A percentile compares a stretch with the other conserved stretches of the same genome.
Conservation (phyloP, 2,329 filamentous ascomycete species). For the Paraphaeosphaeria minitans region DNA sequence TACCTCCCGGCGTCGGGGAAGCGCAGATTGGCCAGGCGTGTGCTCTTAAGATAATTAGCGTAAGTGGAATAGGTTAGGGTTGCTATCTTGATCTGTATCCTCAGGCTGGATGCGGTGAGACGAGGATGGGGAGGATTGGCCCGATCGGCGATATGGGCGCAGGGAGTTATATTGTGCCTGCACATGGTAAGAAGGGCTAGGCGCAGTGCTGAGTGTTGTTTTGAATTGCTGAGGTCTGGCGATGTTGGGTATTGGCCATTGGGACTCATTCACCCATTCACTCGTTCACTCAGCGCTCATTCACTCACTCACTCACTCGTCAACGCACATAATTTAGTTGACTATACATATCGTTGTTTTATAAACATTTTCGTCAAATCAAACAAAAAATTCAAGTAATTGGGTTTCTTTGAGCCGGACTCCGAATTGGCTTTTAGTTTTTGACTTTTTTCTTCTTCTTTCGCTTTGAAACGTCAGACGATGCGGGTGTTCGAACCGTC, state of each 20-base stretch:
- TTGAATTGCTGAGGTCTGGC: neutral
- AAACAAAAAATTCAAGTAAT: neutral
- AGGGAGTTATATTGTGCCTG: neutral
- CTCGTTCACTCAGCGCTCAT: no score
- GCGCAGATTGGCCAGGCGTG: neutral
- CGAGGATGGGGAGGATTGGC: neutral
- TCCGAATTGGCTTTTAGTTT: neutral
- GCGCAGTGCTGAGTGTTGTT: neutral
- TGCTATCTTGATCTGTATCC: neutral
- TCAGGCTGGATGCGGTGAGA: neutral
- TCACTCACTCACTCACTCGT: no score
- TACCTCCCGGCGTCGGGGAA: neutral
- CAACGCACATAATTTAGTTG: no score
- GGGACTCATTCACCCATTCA: no score
- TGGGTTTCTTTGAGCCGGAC: neutral
- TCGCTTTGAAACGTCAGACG: no score
- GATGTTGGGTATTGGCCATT: neutral
- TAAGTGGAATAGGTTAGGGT: neutral
- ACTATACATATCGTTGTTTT: neutral
- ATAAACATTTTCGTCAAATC: neutral
- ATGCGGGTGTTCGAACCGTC: no score
- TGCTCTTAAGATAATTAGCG: neutral
- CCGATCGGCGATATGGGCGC: neutral
- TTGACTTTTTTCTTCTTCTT: neutral
- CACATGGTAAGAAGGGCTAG: neutral